Conservation (phyloP, 2,329 filamentous ascomycete species). For the Pestalotiopsis sp. region DNA sequence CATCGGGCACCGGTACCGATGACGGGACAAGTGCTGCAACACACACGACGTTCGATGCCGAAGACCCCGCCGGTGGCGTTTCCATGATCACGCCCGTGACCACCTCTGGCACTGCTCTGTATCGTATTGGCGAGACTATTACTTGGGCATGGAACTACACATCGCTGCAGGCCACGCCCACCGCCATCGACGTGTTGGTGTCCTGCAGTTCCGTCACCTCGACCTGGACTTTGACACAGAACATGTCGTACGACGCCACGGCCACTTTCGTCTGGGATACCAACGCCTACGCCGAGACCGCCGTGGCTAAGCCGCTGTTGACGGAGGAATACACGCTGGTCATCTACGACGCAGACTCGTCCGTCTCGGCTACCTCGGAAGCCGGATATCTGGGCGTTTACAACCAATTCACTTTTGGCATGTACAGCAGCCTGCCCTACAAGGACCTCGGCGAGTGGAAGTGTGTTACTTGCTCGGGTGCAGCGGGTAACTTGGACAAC, state of each 20-base stretch:
- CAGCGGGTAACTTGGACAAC: constrained; percentile 49
- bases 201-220: constrained; percentile 54
- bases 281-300: constrained; percentile 47
- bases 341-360: constrained; percentile 60
- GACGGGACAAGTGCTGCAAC: constrained; percentile 29
- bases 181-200: constrained; percentile 61
- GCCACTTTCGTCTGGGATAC: constrained; percentile 63
- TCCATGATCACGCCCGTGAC: constrained; percentile 55
- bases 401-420: constrained; percentile 55
- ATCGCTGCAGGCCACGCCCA: constrained; percentile 57
- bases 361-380: constrained; percentile 50
- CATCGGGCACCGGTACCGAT: constrained; percentile 26
- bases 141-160: constrained; percentile 71
- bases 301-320: constrained; percentile 48
- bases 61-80: constrained; percentile 53
- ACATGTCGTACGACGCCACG: constrained; percentile 60
- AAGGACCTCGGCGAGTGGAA: constrained; percentile 53
- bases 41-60: constrained; percentile 45
- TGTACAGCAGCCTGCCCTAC: constrained; percentile 58
- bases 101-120: constrained; percentile 49
- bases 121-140: constrained; percentile 62
- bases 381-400: constrained; percentile 58
- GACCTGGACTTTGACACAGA: constrained; percentile 64
- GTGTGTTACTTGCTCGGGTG: constrained; percentile 60
- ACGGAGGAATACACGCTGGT: constrained; percentile 63